phyloP scores from a whole-genome alignment of 345 rosid species.

The Corymbia maculata region DNA sequence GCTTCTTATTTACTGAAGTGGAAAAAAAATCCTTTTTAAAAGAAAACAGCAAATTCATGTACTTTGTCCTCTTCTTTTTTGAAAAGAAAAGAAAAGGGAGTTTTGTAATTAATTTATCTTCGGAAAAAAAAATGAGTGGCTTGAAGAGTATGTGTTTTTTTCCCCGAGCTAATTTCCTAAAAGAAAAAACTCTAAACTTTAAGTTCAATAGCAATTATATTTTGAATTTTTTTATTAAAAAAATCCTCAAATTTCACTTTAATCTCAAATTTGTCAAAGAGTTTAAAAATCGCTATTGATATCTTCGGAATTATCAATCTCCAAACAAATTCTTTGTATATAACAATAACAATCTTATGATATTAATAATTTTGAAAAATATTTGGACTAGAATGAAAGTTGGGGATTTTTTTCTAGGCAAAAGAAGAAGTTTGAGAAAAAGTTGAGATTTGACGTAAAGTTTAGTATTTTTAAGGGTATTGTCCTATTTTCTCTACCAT shows the following conservation, averaged over 20 bases:
- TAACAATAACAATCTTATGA: neutral
- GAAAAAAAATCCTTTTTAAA: neutral
- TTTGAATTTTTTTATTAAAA: neutral
- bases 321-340: rapidly evolving
- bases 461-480: neutral
- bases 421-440: neutral
- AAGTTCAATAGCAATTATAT: rapidly evolving
- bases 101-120: neutral
- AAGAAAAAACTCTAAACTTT: neutral
- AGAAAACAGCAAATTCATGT: neutral
- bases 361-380: neutral
- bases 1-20: neutral
- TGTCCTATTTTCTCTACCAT: neutral
- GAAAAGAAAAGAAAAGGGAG: neutral
- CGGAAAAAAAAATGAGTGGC: neutral
- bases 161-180: neutral
- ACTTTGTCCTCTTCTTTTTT: neutral
- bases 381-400: neutral
- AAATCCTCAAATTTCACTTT: neutral
- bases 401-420: neutral
- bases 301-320: neutral
- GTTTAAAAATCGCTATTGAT: neutral
- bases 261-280: neutral
- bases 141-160: neutral
- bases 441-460: neutral